phyloP scores from a whole-genome alignment of 805 yeast genomes.

The Yamadazyma akitaensis region DNA sequence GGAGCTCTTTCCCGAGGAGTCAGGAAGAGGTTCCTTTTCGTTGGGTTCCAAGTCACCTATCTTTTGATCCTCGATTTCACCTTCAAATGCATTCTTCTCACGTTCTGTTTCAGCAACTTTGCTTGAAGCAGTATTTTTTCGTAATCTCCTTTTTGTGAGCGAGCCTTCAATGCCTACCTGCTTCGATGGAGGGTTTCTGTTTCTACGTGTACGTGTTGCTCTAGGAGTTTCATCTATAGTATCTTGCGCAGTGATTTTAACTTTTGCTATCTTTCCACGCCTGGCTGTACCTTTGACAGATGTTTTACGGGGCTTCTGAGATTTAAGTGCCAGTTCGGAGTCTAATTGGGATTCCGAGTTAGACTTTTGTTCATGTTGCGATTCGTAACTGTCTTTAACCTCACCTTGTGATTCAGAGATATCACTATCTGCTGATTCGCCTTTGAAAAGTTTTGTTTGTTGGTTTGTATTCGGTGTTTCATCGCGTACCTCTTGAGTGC shows the following conservation, averaged over 20 bases:
- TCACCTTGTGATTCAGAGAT: no score
- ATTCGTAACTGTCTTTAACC: no score
- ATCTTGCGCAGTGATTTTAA: neutral
- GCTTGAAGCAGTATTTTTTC: neutral
- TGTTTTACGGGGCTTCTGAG: neutral
- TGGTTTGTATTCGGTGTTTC: neutral
- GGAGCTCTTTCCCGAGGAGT: no score
- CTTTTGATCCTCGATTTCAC: no score
- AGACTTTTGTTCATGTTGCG: no score
- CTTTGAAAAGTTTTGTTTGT: slow-evolving; percentile 2
- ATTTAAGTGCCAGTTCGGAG: no score
- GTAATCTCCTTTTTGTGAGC: neutral
- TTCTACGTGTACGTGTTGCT: neutral
- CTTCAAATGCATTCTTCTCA: neutral
- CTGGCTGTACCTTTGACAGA: neutral
- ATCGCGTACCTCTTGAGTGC: neutral
- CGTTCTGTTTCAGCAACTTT: neutral
- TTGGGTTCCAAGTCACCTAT: no score
- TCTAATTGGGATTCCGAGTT: no score
- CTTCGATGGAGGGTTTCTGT: neutral
- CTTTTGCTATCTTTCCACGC: neutral
- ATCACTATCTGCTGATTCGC: neutral
- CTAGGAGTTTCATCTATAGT: neutral
- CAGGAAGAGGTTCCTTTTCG: no score
- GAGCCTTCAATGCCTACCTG: neutral